These are phyloP conservation scores for Cryptomeria japonica DNA, from an alignment of 75 land plant genomes.

Conservation along the genomic window DNA sequence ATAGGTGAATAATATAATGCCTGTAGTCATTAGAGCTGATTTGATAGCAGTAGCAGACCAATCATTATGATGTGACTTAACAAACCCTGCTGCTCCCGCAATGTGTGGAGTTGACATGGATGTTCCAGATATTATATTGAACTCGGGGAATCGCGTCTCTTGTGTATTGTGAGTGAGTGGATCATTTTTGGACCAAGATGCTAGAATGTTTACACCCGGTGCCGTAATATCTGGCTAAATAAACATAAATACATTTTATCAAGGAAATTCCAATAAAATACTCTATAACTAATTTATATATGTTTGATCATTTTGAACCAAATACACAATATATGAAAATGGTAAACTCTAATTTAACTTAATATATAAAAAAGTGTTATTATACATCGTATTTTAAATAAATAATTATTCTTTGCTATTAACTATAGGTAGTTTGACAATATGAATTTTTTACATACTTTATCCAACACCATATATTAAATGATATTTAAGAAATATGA, in stretches of 20 bases:
- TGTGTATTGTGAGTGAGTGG: constrained; percentile 13
- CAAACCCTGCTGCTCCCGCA: not conserved
- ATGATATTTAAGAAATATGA: too few relatives aligned
- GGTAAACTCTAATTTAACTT: not conserved
- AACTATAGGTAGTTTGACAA: too few relatives aligned
- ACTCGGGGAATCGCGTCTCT: constrained; percentile 18
- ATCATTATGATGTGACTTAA: constrained; percentile 18
- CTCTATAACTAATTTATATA: not conserved
- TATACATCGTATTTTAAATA: too few relatives aligned
- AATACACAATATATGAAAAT: not conserved
- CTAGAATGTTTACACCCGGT: constrained; percentile 58
- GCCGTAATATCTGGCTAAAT: constrained; percentile 61
- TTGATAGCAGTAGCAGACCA: too few relatives aligned
- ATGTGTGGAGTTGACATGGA: too few relatives aligned
- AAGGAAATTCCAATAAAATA: not conserved
- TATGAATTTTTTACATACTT: too few relatives aligned
- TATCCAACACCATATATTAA: too few relatives aligned
- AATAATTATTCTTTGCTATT: too few relatives aligned
- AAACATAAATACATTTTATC: not conserved
- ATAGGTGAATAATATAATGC: too few relatives aligned
- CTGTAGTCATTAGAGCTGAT: too few relatives aligned
- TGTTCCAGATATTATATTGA: constrained; percentile 9
- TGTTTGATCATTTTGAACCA: not conserved
- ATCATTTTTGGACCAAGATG: constrained; percentile 33
- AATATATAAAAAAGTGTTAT: too few relatives aligned